Evolutionary conservation across 2,329 filamentous ascomycete species (phyloP).

Genomic region (Penicillium polonicum): DNA sequence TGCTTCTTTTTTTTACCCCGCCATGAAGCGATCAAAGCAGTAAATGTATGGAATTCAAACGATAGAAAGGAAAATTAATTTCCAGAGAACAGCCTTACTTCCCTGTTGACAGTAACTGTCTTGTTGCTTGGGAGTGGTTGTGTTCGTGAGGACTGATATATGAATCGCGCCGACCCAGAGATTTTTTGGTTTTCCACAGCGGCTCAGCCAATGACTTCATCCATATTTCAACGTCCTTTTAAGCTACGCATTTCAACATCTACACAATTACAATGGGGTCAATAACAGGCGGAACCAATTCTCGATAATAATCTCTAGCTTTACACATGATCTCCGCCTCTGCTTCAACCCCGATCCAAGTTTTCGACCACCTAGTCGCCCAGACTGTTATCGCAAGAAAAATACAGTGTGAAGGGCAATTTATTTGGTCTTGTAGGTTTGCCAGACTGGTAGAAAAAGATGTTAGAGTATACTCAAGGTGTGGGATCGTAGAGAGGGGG

Average conservation of each 20-base stretch:
- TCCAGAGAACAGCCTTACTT: background rate
- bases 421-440: constrained; percentile 62
- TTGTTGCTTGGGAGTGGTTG: constrained; percentile 13
- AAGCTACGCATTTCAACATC: constrained; percentile 17
- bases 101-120: background rate
- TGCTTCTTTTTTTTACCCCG: constrained; percentile 32
- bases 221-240: constrained; percentile 34
- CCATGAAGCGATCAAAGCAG: constrained; percentile 31
- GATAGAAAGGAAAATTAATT: background rate
- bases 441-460: constrained; percentile 55
- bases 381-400: constrained; percentile 20
- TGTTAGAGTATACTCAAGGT: constrained; percentile 24
- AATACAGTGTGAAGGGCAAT: constrained; percentile 16
- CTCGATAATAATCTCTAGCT: constrained; percentile 37
- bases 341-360: constrained; percentile 25
- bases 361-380: constrained; percentile 22
- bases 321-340: constrained; percentile 41
- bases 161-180: constrained; percentile 35
- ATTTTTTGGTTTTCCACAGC: constrained; percentile 42
- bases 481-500: background rate
- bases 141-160: constrained; percentile 20
- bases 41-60: constrained; percentile 5
- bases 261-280: constrained; percentile 21
- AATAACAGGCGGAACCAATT: constrained; percentile 19
- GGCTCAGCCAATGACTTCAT: constrained; percentile 46